A percentile compares a stretch with the other conserved stretches of the same genome.
Evolutionary conservation across 495 filamentous ascomycete genomes (phyloP).

Genomic region (Aspergillus steynii): DNA sequence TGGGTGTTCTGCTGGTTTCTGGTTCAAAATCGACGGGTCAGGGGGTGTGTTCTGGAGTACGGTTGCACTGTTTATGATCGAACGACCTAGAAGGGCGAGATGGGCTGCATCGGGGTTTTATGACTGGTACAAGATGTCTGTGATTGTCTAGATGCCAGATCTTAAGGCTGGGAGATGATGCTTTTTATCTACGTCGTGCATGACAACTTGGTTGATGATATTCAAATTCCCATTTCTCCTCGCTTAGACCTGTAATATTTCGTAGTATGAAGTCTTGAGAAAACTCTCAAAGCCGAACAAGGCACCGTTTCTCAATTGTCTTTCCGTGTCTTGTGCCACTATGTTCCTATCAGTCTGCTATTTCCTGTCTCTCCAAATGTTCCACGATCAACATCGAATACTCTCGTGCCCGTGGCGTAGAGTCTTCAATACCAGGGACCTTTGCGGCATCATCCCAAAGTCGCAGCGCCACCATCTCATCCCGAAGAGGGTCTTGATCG

Average conservation of each 20-base stretch:
- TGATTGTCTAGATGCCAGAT: slow-evolving; percentile 6
- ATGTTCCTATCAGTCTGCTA: background rate
- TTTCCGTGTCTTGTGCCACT: no score
- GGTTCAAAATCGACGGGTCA: slow-evolving; percentile 17
- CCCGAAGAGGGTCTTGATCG: slow-evolving; percentile 31
- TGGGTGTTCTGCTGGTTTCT: slow-evolving; percentile 15
- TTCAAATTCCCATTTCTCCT: background rate
- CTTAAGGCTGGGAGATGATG: background rate
- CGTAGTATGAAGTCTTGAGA: no score
- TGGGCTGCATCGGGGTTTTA: slow-evolving; percentile 15
- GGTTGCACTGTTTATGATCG: slow-evolving; percentile 18
- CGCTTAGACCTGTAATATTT: background rate
- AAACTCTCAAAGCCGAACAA: no score
- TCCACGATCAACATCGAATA: slow-evolving; percentile 34
- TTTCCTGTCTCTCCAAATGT: slow-evolving; percentile 19
- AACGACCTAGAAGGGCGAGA: slow-evolving; percentile 17
- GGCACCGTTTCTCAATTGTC: no score
- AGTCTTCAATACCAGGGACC: slow-evolving; percentile 30
- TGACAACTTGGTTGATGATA: slow-evolving; percentile 26
- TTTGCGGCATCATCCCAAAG: slow-evolving; percentile 48
- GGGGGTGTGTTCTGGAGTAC: slow-evolving; percentile 20
- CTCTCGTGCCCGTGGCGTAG: slow-evolving; percentile 26
- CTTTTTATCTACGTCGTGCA: slow-evolving; percentile 23
- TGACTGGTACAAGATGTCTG: slow-evolving; percentile 10
- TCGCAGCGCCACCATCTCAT: slow-evolving; percentile 41